Evolutionary conservation across 371 early-diverging fungal species (phyloP), one percentile per base, ranked within the genome.

Genomic region (Syncephalis plumigaleata): DNA sequence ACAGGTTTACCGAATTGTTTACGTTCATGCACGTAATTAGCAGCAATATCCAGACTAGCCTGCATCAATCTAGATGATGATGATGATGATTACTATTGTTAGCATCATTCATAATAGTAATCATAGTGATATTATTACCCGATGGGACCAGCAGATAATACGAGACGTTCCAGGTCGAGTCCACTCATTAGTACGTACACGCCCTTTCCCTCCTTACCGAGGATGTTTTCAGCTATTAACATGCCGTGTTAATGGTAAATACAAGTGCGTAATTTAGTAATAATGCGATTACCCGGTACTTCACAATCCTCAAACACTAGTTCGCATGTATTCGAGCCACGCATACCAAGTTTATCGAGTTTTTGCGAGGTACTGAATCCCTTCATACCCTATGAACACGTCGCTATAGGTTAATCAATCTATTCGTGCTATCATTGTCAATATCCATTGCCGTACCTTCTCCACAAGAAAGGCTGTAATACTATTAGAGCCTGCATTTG

Each of bases 181-280:
- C 94, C 95, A 49, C 84, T 83, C 94, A 96, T 96, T 44, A 94
- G 67, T 3, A 96, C 93, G 62, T 96, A 94, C n/a, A 93, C 94
- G 45, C 97, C 97, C 56, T 84, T 73, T 47, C 79, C 80, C 16
- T 75, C 87, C 40, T 59, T 58, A 18, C 97, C 94, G 36, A 96
- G 63, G 15, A 96, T 76, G 63, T 94, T 96, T 56, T 85, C 90
- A 3, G 51, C 78, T 72, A 54, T n/a, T 44, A 22, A 44, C n/a
- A 11, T 31, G 11, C 11, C 4, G 4, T 7, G 31, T 11, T 8
- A 22, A 47, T 52, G 42, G 26, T 42, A 47, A 16, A 47, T 50
- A 20, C 16, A 31, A 26, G 16, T 42, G 24, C 9, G 5, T 18
- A 11, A 1, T 25, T 36, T 43, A 39, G 47, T 48, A 47, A 42